Evolutionary conservation across 345 rosid genomes (phyloP), one percentile per base, ranked within the genome.

Genomic region (Arabis alpina): DNA sequence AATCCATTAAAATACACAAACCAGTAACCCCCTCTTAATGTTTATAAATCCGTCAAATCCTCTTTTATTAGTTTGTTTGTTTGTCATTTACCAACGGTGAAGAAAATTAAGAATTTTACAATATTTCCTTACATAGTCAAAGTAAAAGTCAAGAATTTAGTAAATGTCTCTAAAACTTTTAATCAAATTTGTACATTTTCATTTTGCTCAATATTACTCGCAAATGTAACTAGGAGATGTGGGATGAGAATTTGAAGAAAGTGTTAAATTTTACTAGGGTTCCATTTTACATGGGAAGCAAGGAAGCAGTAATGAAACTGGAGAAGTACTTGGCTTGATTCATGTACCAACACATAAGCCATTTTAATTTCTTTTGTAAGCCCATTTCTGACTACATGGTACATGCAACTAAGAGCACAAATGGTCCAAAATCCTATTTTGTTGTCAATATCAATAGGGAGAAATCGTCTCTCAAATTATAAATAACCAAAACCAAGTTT

Each of bases 191-290:
- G n/a, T n/a, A n/a, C n/a, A n/a, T n/a, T n/a, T n/a, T n/a, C n/a
- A n/a, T n/a, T n/a, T n/a, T n/a, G n/a, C n/a, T n/a, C 23, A 19
- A 19, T 19, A 19, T 19, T 19, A 19, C 23, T 91, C 72, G 91
- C 65, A 97, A 93, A 85, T 97, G 98, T 4, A 91, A 93, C 74
- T 93, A 91, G 78, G 89, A 86, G 54, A 42, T 93, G 76, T 93
- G 97, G 97, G 98, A 91, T 56, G 94, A 81, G 13, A 91, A 93
- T 36, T 66, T 91, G 60, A 93, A 87, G 92, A 91, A 0, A 85
- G 82, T 16, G 82, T 83, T 42, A 93, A 91, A 79, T 97, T 97
- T 16, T 88, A 91, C 70, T 93, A 88, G 97, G 43, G 83, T 87
- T 69, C 98, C 97, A 0, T 85, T 93, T 3, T 93, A 91, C 82